Base-by-base conservation (phyloP, 169 alveolate species). In the Toxoplasma gondii region DNA sequence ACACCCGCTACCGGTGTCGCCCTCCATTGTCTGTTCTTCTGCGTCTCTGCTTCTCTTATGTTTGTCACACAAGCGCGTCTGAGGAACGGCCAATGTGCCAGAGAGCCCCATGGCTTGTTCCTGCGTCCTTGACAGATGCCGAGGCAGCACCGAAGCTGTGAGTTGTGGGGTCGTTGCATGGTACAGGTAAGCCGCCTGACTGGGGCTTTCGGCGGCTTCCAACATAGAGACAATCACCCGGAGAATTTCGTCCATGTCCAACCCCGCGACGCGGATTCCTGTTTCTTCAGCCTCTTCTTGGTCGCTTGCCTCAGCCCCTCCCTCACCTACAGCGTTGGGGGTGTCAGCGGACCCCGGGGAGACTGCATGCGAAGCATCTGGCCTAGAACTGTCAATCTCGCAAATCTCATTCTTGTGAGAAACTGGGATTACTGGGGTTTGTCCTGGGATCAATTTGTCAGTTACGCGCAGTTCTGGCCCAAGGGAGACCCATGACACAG, bases 121-220 rank as follows among this genome's bases (percentile, higher is more conserved):
- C 87, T 90, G 88, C 39, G 93, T 82, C 43, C 90, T 12, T 38
- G 90, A 64, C 41, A 82, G 88, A n/a, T 82, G 94, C 31, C 91
- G 80, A 39, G 94, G 92, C 38, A 92, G 49, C n/a, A 67, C 78
- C 38, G 92, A 81, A 29, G 92, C 44, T 17, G 94, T 92, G 22
- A 92, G 78, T 78, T 43, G 94, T 86, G 94, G 94, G 82, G 74
- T 88, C 39, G 92, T 44, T 0, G 94, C 94, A 38, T 92, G 82
- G 88, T 88, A 92, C 29, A 92, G 54, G 41, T 82, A 82, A 5
- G 90, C 67, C 22, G 90, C 2, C 41, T 38, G 69, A 31, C 90
- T 43, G 34, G 90, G 4, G 38, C 44, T 36, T 41, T 82, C 90
- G 1, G 67, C 64, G 27, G 69, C 90, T 31, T 82, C 90, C 10